Evolutionary conservation across 345 rosid genomes (phyloP).

Genomic region (Physaria fendleri): DNA sequence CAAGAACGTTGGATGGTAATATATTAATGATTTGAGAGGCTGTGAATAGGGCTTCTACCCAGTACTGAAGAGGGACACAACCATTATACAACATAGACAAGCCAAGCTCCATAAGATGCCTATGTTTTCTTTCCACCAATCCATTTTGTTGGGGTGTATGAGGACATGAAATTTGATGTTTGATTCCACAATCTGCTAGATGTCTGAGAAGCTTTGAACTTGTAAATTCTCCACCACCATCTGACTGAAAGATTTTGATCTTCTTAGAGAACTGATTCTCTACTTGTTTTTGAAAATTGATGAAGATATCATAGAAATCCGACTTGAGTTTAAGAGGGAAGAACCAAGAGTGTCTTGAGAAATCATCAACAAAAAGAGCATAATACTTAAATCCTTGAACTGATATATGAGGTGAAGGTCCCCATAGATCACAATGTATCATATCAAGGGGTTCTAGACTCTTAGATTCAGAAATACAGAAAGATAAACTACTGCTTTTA

Average conservation of each 20-base stretch:
- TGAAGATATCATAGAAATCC: neutral
- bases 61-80: neutral
- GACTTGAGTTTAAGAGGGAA: neutral
- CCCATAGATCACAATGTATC: neutral
- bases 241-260: neutral
- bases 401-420: neutral
- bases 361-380: neutral
- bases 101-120: neutral
- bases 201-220: neutral
- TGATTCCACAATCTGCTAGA: neutral
- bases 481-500: neutral
- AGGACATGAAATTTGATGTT: neutral
- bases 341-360: neutral
- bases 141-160: neutral
- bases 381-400: neutral
- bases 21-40: neutral
- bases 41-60: neutral
- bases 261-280: neutral
- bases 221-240: neutral
- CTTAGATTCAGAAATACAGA: neutral
- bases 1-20: fast-evolving
- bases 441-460: neutral
- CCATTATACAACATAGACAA: neutral
- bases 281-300: neutral
- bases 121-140: neutral